A percentile compares a stretch with the other conserved stretches of the same genome.
Evolutionary conservation across 225 moss, liverwort and hornwort genomes (phyloP).

Genomic region (Physcomitrium patens): DNA sequence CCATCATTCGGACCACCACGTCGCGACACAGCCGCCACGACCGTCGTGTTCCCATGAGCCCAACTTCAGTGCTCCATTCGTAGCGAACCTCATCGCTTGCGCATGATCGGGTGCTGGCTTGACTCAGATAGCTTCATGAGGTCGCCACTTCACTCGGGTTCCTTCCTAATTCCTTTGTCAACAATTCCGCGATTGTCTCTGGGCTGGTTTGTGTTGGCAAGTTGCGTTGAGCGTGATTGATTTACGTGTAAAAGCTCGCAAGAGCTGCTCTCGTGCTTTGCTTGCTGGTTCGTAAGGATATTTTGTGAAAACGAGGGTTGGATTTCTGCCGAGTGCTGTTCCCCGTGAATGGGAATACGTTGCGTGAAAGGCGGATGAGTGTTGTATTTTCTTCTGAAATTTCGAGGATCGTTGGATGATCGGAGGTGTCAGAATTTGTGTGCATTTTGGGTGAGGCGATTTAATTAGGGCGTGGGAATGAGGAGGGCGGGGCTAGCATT

Average conservation of each 20-base stretch:
- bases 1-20: background rate
- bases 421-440: conserved; percentile 10
- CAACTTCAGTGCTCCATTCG: background rate
- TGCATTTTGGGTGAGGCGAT: background rate
- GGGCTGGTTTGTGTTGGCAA: background rate
- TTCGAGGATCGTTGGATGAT: conserved; percentile 18
- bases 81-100: background rate
- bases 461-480: conserved; percentile 40
- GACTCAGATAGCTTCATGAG: background rate
- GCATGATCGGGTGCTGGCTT: background rate
- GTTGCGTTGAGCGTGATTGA: background rate
- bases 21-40: background rate
- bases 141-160: background rate
- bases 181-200: background rate
- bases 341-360: background rate
- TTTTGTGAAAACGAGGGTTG: background rate
- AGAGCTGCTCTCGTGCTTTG: background rate
- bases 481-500: conserved; percentile 44
- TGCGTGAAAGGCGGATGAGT: background rate
- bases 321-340: conserved; percentile 6
- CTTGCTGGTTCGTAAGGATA: background rate
- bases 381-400: background rate
- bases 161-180: background rate
- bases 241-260: background rate
- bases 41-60: background rate